Base-by-base conservation (phyloP, 129 eudicot genomes). In the Flaveria linearis region DNA sequence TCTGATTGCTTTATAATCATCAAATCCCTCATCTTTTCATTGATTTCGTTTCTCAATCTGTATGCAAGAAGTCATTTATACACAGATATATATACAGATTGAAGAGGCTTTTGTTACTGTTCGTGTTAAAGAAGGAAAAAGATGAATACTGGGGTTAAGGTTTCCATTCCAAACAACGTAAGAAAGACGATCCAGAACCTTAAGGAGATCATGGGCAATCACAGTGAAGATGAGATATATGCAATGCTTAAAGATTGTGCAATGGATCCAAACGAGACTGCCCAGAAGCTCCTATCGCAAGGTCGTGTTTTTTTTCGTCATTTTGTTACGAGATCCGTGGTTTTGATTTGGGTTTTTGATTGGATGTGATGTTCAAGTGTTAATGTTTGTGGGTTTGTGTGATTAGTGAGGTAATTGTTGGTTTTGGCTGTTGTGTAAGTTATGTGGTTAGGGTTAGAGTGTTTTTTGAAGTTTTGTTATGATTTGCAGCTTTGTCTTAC, bases 231-330 rank as follows among this genome's bases (percentile, higher is more conserved):
- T 65, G 98, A 93, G 84, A 89, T 93, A 39, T 93, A 93, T 81
- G 85, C 89, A 68, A 89, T 83, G 93, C 93, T 93, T 43, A 87
- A 82, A 79, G 98, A 93, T 39, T 88, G 97, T 79, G 76, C 82
- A 30, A 93, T 90, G 97, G 98, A 93, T 89, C 98, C 98, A 71
- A 88, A 93, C 79, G 98, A 93, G 79, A 88, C 98, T 50, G 56
- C 84, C 1, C 96, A 93, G 81, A 88, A 86, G 88, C 96, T 93
- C 41, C 86, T 93, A 41, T 75, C 41, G 25, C 98, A 88, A 73
- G 98, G 98, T 91, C 50, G 12, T 28, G 49, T 25, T n/a, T 77
- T 0, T 4, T 42, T 22, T 55, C 13, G 46, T 8, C 12, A 16
- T 72, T 52, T 26, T 11, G 52, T 15, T 14, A 28, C 3, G 45